Conservation (phyloP, 768 basidiomycete genomes). For the Flagelloscypha sp. region DNA sequence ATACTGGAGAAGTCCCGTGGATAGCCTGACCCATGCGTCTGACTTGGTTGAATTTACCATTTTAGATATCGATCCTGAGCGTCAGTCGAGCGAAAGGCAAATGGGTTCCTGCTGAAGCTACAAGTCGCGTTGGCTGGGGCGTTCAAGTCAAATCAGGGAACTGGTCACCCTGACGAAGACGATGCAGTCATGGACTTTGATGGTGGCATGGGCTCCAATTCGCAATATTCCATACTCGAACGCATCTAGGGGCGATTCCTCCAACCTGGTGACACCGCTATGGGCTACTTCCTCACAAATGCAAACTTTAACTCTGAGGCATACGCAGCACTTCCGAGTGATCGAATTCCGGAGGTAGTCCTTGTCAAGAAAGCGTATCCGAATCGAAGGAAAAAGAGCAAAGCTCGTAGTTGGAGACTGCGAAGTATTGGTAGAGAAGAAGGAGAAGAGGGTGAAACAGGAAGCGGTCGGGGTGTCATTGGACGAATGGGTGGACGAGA, state of each 20-base stretch:
- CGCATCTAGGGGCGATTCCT: constrained; percentile 88
- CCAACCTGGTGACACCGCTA: constrained; percentile 89
- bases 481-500: constrained; percentile 87
- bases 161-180: constrained; percentile 30
- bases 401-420: constrained; percentile 78
- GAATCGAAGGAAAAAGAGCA: constrained; percentile 84
- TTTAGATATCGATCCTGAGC: constrained; percentile 81
- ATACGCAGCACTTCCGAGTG: constrained; percentile 57
- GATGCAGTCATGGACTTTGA: constrained; percentile 57
- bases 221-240: constrained; percentile 91
- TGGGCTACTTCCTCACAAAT: constrained; percentile 85
- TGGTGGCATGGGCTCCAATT: constrained; percentile 46
- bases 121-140: constrained; percentile 84
- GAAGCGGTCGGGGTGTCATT: constrained; percentile 74
- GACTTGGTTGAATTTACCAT: constrained; percentile 94
- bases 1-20: constrained; percentile 92
- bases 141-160: constrained; percentile 45
- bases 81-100: constrained; percentile 54
- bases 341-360: constrained; percentile 82
- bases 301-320: constrained; percentile 91
- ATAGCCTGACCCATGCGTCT: constrained; percentile 68
- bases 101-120: constrained; percentile 75
- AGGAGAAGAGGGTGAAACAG: constrained; percentile 78
- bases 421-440: constrained; percentile 89
- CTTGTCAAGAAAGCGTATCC: constrained; percentile 95